These are phyloP conservation scores for Geum urbanum DNA, from an alignment of 306 rosid genomes.

Conservation along the genomic window DNA sequence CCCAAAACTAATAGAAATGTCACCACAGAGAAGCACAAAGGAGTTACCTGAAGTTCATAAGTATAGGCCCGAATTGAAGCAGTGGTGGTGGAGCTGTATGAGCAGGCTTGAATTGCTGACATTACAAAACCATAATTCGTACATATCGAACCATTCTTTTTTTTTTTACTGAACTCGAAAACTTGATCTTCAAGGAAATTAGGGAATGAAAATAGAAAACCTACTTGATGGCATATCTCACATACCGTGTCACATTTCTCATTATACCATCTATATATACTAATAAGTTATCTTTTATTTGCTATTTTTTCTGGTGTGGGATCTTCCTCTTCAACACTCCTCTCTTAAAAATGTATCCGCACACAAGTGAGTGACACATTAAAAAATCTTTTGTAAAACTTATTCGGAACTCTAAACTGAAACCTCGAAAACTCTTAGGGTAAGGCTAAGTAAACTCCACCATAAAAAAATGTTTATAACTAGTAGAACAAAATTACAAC, in stretches of 20 bases:
- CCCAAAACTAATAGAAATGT: neutral
- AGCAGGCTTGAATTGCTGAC: slow-evolving; percentile 78
- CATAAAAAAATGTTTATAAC: too few relatives aligned
- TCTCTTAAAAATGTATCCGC: too few relatives aligned
- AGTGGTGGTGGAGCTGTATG: slow-evolving; percentile 90
- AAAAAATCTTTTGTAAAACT: too few relatives aligned
- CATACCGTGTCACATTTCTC: slow-evolving; percentile 89
- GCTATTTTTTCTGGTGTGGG: too few relatives aligned
- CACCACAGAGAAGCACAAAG: neutral
- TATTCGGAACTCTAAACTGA: too few relatives aligned
- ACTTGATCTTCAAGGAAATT: neutral
- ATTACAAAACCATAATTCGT: neutral
- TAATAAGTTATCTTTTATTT: too few relatives aligned
- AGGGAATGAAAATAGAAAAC: slow-evolving; percentile 11
- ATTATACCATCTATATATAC: slow-evolving; percentile 82
- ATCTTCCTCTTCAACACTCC: too few relatives aligned
- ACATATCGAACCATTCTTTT: too few relatives aligned
- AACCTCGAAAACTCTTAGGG: too few relatives aligned
- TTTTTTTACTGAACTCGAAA: neutral
- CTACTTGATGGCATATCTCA: slow-evolving; percentile 96
- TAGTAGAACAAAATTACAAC: too few relatives aligned
- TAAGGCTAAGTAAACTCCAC: too few relatives aligned
- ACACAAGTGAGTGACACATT: too few relatives aligned
- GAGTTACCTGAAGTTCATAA: slow-evolving; percentile 81
- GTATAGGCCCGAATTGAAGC: slow-evolving; percentile 78